Conservation (phyloP, 2,329 filamentous ascomycete genomes). For the Neonectria magnoliae region DNA sequence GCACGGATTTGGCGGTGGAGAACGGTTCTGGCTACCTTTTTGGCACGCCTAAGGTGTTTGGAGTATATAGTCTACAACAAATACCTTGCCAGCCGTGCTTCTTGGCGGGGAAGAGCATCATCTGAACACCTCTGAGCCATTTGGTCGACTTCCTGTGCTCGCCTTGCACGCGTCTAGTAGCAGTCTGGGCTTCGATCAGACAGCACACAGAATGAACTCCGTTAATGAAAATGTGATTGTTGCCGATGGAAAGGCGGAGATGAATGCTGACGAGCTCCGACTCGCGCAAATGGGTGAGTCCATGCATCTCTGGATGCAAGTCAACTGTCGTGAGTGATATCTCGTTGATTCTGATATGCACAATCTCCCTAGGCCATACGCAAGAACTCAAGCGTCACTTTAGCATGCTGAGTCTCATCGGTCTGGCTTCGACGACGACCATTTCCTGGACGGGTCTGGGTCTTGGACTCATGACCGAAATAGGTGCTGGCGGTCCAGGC, state of each 20-base stretch:
- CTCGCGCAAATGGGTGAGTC: slow-evolving; percentile 56
- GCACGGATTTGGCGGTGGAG: background rate
- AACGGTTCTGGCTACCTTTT: background rate
- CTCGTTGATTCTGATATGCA: background rate
- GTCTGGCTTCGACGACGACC: slow-evolving; percentile 59
- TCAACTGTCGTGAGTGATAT: background rate
- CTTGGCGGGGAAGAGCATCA: slow-evolving; percentile 4
- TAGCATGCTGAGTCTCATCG: slow-evolving; percentile 57
- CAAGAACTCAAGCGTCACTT: slow-evolving; percentile 61
- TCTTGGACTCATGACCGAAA: slow-evolving; percentile 56
- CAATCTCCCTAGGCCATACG: slow-evolving; percentile 51
- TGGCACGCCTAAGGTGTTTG: background rate
- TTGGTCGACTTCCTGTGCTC: too few species aligned
- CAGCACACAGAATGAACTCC: slow-evolving; percentile 4
- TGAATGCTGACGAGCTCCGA: slow-evolving; percentile 52
- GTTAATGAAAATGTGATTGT: slow-evolving; percentile 9
- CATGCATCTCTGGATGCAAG: background rate
- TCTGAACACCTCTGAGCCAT: too few species aligned
- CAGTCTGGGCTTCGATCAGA: background rate
- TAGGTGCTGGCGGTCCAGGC: slow-evolving; percentile 58
- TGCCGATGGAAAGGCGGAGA: slow-evolving; percentile 8
- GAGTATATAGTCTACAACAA: background rate
- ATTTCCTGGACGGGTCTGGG: slow-evolving; percentile 61
- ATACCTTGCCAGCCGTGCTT: slow-evolving; percentile 11
- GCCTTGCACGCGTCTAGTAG: background rate